Conservation (phyloP, 805 yeast species). For the Torulaspora delbrueckii region DNA sequence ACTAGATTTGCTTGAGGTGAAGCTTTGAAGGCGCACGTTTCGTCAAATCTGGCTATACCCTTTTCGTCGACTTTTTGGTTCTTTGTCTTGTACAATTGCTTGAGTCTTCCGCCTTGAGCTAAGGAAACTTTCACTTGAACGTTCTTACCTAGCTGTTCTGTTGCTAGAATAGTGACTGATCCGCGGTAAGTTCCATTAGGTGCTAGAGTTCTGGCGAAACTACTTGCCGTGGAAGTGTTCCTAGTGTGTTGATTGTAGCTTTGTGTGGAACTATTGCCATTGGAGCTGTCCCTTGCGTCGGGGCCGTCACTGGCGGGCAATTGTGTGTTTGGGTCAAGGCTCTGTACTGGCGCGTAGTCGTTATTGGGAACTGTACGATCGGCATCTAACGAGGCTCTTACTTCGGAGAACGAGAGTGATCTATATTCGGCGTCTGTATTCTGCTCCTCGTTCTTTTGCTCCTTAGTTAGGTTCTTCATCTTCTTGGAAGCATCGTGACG, state of each 20-base stretch:
- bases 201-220: slow-evolving; percentile 30
- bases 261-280: slow-evolving; percentile 18
- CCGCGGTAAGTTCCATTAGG: slow-evolving; percentile 44
- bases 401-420: slow-evolving; percentile 11
- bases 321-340: slow-evolving; percentile 12
- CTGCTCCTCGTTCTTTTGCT: slow-evolving; percentile 3
- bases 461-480: slow-evolving; percentile 4
- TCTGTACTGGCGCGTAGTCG: slow-evolving; percentile 27
- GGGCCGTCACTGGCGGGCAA: slow-evolving; percentile 18
- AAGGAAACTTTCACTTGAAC: slow-evolving; percentile 52
- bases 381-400: slow-evolving; percentile 19
- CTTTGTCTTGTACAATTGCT: slow-evolving; percentile 63
- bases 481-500: slow-evolving; percentile 9
- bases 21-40: slow-evolving; percentile 62
- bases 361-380: slow-evolving; percentile 31
- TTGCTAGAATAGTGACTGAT: slow-evolving; percentile 47
- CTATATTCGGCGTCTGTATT: slow-evolving; percentile 1
- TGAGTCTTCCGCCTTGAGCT: slow-evolving; percentile 42
- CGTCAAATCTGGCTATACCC: slow-evolving; percentile 53
- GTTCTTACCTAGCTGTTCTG: slow-evolving; percentile 39
- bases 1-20: slow-evolving; percentile 54
- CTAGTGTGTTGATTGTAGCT: slow-evolving; percentile 15
- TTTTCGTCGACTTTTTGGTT: slow-evolving; percentile 44
- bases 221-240: slow-evolving; percentile 19
- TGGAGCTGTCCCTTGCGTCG: slow-evolving; percentile 2